Percentiles rank a stretch among this genome's conserved stretches.
These are phyloP conservation scores for Babesia bovis DNA, from an alignment of 169 alveolate genomes.

Conservation along the genomic window DNA sequence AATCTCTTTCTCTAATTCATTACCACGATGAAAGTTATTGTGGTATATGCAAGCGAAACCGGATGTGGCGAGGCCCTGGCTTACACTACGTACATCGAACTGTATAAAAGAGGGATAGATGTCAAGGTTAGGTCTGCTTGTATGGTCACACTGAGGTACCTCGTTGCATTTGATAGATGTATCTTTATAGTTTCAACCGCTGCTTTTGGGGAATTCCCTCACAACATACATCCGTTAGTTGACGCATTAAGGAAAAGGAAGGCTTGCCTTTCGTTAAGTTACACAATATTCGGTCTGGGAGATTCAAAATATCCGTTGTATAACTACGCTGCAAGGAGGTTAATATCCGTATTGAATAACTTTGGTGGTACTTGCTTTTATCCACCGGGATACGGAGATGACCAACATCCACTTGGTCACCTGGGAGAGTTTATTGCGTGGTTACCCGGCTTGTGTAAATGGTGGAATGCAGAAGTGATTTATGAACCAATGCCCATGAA, in stretches of 20 bases:
- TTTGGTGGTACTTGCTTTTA: conserved; percentile 36
- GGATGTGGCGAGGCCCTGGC: conserved; percentile 60
- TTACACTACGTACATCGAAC: conserved; percentile 35
- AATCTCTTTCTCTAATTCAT: too few species aligned
- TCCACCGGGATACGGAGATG: conserved; percentile 52
- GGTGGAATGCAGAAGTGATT: background rate
- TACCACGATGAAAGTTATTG: conserved; percentile 6
- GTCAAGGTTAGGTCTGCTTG: conserved; percentile 23
- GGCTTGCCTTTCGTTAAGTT: background rate
- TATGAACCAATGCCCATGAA: background rate
- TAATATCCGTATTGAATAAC: conserved; percentile 23
- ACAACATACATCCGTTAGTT: conserved; percentile 4
- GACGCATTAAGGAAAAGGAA: conserved; percentile 1
- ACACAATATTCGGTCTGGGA: conserved; percentile 64
- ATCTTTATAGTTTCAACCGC: conserved; percentile 61
- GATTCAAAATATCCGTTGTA: conserved; percentile 59
- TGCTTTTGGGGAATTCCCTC: conserved; percentile 67
- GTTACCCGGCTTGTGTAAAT: conserved; percentile 23
- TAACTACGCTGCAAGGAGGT: conserved; percentile 60
- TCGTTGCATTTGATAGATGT: conserved; percentile 20
- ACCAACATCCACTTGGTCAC: conserved; percentile 67
- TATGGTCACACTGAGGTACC: background rate
- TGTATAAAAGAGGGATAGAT: conserved; percentile 16
- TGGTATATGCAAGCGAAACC: conserved; percentile 62
- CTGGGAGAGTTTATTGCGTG: conserved; percentile 53